phyloP scores from a whole-genome alignment of 495 filamentous ascomycete species.

The Clohesyomyces aquaticus region DNA sequence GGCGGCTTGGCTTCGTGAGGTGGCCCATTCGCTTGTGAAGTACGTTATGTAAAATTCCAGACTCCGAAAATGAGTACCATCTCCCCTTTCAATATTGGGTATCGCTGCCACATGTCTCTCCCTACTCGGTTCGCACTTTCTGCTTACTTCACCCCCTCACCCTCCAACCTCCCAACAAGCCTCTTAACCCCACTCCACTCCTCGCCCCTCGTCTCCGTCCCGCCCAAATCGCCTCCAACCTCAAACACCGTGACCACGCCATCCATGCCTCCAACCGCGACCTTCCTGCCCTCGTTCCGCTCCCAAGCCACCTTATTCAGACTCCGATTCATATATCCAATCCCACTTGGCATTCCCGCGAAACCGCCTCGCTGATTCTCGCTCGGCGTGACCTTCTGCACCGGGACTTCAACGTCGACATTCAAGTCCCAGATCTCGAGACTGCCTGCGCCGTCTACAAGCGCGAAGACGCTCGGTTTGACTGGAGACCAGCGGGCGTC shows the following conservation, averaged over 20 bases:
- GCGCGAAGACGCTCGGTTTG: slow-evolving; percentile 87
- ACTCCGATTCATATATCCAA: slow-evolving; percentile 66
- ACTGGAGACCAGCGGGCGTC: slow-evolving; percentile 92
- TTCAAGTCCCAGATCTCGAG: slow-evolving; percentile 96
- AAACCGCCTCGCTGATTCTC: slow-evolving; percentile 57
- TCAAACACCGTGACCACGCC: slow-evolving; percentile 91
- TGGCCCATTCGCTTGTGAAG: no score
- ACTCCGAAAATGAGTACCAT: no score
- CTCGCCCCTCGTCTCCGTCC: slow-evolving; percentile 78
- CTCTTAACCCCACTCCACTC: slow-evolving; percentile 93
- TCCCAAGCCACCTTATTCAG: slow-evolving; percentile 96
- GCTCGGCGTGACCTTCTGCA: slow-evolving; percentile 72
- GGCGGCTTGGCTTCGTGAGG: no score
- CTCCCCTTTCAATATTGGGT: no score
- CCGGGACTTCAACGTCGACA: slow-evolving; percentile 86
- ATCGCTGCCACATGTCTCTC: no score
- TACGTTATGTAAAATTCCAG: no score
- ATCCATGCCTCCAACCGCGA: slow-evolving; percentile 89
- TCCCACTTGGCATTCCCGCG: slow-evolving; percentile 53
- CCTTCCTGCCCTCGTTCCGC: slow-evolving; percentile 76
- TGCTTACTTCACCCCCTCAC: slow-evolving; percentile 25
- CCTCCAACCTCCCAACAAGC: slow-evolving; percentile 70
- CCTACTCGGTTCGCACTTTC: no score
- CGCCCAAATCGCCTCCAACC: slow-evolving; percentile 81
- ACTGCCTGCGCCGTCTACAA: slow-evolving; percentile 91